Evolutionary conservation across 2,329 filamentous ascomycete genomes (phyloP).

Genomic region (Albophoma yamanashiensis): DNA sequence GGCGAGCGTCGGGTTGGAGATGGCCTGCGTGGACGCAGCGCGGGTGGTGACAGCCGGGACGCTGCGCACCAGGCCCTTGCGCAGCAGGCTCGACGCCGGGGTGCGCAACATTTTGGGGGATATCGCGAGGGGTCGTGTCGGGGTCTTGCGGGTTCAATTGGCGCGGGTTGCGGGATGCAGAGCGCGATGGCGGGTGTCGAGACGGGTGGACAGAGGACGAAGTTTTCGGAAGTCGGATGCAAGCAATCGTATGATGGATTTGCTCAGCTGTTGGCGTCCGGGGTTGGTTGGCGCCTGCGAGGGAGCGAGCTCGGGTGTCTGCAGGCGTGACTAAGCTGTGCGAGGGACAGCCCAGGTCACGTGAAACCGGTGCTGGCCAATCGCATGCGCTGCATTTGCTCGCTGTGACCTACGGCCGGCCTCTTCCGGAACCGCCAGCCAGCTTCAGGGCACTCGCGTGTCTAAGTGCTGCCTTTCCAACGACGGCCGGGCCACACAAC

Average conservation of each 20-base stretch:
- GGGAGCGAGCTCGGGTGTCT: background rate
- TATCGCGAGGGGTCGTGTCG: conserved; percentile 8
- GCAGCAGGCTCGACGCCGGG: conserved; percentile 40
- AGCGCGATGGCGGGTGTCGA: conserved; percentile 4
- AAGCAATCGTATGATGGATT: conserved; percentile 20
- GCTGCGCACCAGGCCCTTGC: conserved; percentile 35
- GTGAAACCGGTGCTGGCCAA: background rate
- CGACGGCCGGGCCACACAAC: background rate
- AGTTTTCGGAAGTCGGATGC: conserved; percentile 13
- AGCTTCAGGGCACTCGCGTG: background rate
- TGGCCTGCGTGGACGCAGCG: conserved; percentile 70
- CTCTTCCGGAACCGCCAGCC: background rate
- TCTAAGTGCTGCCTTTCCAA: background rate
- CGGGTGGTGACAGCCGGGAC: conserved; percentile 33
- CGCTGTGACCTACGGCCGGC: too few relatives aligned
- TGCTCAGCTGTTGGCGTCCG: conserved; percentile 1
- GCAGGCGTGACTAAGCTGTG: conserved; percentile 5
- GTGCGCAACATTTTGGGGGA: conserved; percentile 42
- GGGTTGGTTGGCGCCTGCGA: background rate
- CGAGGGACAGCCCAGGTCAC: background rate
- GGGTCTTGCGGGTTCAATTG: conserved; percentile 21
- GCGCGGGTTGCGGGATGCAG: conserved; percentile 10
- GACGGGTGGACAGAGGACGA: conserved; percentile 11
- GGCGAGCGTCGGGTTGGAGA: conserved; percentile 93
- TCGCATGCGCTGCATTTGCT: background rate